Base-by-base conservation (phyloP, 2,329 filamentous ascomycete species). In the Emergomyces africanus region DNA sequence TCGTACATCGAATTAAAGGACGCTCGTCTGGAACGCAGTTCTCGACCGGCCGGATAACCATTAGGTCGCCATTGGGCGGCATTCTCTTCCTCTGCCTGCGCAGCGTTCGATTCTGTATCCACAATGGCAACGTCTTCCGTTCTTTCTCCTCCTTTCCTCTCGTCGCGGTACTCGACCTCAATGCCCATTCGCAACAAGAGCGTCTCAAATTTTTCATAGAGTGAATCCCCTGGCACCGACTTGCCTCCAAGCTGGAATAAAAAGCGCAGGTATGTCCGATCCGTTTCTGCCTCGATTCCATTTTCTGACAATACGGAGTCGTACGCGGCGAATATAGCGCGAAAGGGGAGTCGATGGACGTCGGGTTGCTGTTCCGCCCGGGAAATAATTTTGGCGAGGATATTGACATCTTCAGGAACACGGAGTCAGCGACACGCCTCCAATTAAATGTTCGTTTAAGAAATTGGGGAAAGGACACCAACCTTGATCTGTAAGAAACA, bases 301-400 rank as follows among this genome's bases (percentile, higher is more conserved):
- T 88, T 78, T 64, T 83, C 78, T 5, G 82, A 82, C n/a, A 95
- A 81, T 48, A 91, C 79, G 59, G 83, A 79, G 68, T 94, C 87
- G 69, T 95, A 95, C 35, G 89, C 89, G 57, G 81, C 80, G 73
- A 95, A 95, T 20, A 96, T 80, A 10, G 89, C 89, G 68, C 85
- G 84, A 60, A 87, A 89, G 3, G 88, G 85, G 25, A 87, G 78
- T 59, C 82, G 80, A 65, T 87, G 82, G 54, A 80, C 79, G 59
- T 85, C 81, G 1, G 83, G 78, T 35, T 88, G 79, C 46, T 81
- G 76, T 73, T 91, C 83, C 49, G 89, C 90, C 65, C 81, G 79
- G 61, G 79, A 77, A 67, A 95, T 85, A 67, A 96, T 88, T 60
- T 87, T 80, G 72, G 90, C 87, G 60, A 96, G 79, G 62, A 90